Conservation (phyloP, 202 grass and related monocot species). For the Setaria italica region DNA sequence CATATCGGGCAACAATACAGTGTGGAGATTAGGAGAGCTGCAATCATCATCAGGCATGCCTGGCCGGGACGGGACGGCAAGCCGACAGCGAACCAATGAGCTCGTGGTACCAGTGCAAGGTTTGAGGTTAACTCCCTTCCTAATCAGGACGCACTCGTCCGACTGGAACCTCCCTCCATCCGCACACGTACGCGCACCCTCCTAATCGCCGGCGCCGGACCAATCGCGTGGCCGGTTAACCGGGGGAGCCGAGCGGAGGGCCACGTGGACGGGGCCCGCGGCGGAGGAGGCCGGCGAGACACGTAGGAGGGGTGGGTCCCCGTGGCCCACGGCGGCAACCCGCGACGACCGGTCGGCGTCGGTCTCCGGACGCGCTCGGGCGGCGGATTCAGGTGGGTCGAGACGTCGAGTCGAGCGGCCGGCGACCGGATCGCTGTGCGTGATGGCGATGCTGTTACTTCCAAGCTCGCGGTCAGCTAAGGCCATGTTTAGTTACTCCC, state of each 20-base stretch:
- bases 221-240: neutral
- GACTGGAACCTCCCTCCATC: neutral
- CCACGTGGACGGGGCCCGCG: no score
- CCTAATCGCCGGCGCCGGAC: neutral
- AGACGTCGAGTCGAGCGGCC: neutral
- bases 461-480: no score
- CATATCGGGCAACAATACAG: no score
- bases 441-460: neutral
- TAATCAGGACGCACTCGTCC: neutral
- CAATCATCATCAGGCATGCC: neutral
- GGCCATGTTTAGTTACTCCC: no score
- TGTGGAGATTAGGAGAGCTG: no score
- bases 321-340: neutral
- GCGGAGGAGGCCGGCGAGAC: neutral
- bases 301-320: neutral
- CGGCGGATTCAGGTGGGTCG: neutral
- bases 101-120: neutral
- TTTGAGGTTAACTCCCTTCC: neutral
- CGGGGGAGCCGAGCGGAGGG: no score
- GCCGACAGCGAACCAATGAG: neutral
- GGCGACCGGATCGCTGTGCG: neutral
- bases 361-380: neutral
- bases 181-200: neutral
- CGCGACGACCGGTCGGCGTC: neutral
- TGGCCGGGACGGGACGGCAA: neutral